Evolutionary conservation across 805 yeast species (phyloP), one percentile per base, ranked within the genome.

Genomic region (Nakazawaea populi): DNA sequence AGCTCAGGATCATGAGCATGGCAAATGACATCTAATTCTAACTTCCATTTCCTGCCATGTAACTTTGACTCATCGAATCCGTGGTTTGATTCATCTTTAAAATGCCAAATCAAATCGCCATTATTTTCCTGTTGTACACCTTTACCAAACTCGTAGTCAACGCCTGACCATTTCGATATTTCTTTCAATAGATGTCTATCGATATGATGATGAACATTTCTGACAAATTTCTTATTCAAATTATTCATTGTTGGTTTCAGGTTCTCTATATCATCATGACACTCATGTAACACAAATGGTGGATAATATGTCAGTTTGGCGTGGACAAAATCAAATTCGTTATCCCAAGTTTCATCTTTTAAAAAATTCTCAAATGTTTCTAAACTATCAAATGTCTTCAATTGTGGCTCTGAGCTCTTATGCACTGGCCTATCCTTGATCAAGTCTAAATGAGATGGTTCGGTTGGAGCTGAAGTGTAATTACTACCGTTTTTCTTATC

Each of bases 201-300:
- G 50, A 86, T 73, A 60, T 86, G 92, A 65, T 86, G 92, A 60
- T 82, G 85, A 64, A 86, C 73, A 65, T 85, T 85, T 63, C 92
- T 75, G 54, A 80, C 80, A 62, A 84, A 86, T 66, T 85, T 85
- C 59, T 80, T 78, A 52, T 84, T 82, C 63, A 85, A 80, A 54
- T 85, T 81, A 67, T 85, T 85, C 73, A 79, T 82, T 42, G 86
- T 80, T 32, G 85, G 84, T 64, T 85, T 83, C 55, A 85, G 78
- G 62, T 82, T 84, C 48, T 85, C 90, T 52, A 82, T 80, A 60
- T 85, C 82, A 52, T 82, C 79, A 56, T 83, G 87, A 54, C 83
- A 77, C 52, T 81, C 85, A 55, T 77, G 76, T 64, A 84, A 56
- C 45, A 86, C 78, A 62, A 86, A 86, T 47, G 92, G 92, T 24